phyloP scores from a whole-genome alignment of 1,139 yeast genomes.

The Lodderomyces beijingensis region DNA sequence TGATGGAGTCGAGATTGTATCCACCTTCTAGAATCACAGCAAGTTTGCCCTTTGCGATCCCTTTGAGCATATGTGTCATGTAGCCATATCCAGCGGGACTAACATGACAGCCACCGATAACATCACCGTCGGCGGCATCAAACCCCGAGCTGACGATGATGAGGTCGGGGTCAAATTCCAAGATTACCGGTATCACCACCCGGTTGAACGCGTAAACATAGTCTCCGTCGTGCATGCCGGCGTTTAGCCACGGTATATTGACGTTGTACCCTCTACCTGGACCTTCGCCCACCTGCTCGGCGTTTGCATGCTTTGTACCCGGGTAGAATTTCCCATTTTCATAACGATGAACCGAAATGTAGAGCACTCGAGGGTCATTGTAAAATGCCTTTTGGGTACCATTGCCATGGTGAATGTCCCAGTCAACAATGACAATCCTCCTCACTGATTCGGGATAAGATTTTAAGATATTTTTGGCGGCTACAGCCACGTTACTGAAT shows the following conservation, averaged over 20 bases:
- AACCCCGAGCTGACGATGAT: slow-evolving; percentile 93
- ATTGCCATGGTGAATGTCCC: slow-evolving; percentile 99
- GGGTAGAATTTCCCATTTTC: slow-evolving; percentile 94
- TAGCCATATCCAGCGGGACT: slow-evolving; percentile 95
- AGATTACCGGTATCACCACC: slow-evolving; percentile 83
- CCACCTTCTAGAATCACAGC: slow-evolving; percentile 97
- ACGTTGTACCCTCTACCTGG: slow-evolving; percentile 81
- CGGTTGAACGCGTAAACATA: slow-evolving; percentile 88
- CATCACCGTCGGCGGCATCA: slow-evolving; percentile 98
- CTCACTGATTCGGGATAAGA: slow-evolving; percentile 86
- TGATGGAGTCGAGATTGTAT: slow-evolving; percentile 85
- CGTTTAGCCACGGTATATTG: slow-evolving; percentile 92
- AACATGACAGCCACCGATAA: slow-evolving; percentile 96
- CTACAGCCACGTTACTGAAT: slow-evolving; percentile 95
- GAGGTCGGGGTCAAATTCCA: slow-evolving; percentile 89
- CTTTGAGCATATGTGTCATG: slow-evolving; percentile 89
- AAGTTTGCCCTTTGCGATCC: slow-evolving; percentile 80
- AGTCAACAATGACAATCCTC: slow-evolving; percentile 79
- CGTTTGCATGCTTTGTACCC: slow-evolving; percentile 79
- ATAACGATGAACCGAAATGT: slow-evolving; percentile 86
- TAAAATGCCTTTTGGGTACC: slow-evolving; percentile 94
- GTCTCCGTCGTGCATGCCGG: slow-evolving; percentile 95
- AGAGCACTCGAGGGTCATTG: slow-evolving; percentile 85
- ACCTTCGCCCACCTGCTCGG: slow-evolving; percentile 78
- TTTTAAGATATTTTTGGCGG: slow-evolving; percentile 80